Percentiles rank a stretch among this genome's conserved stretches.
Conservation (phyloP, 202 grass and related monocot species). For the Bolboschoenoplectus hybrid region DNA sequence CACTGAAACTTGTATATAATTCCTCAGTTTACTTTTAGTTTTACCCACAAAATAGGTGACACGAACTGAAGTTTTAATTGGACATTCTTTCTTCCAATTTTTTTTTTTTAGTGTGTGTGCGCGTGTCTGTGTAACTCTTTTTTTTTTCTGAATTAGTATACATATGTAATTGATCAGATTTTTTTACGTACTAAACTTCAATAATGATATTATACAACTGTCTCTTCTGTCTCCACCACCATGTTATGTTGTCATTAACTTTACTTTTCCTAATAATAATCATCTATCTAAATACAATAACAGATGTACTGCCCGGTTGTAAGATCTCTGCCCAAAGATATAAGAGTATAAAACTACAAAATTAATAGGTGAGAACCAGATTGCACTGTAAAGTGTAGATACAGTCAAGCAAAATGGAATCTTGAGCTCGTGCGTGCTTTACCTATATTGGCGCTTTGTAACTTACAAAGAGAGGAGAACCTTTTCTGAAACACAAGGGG, state of each 20-base stretch:
- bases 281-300: neutral
- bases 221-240: neutral
- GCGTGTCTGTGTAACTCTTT: neutral
- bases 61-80: neutral
- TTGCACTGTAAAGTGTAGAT: constrained; percentile 21
- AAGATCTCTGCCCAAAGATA: constrained; percentile 10
- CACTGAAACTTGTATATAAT: neutral
- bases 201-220: neutral
- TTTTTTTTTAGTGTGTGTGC: neutral
- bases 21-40: neutral
- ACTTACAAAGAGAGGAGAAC: neutral
- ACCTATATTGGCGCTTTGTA: neutral
- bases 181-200: neutral
- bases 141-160: neutral
- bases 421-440: constrained; percentile 1
- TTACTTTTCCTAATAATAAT: neutral
- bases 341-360: neutral
- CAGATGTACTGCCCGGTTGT: neutral
- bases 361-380: neutral
- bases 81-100: neutral
- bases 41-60: neutral
- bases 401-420: constrained; percentile 24
- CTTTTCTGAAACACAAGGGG: constrained; percentile 10
- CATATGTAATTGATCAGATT: neutral
- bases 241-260: neutral